Evolutionary conservation across 352 stramenopile genomes (phyloP), one percentile per base, ranked within the genome.

Genomic region (Stramenopiles sp.): DNA sequence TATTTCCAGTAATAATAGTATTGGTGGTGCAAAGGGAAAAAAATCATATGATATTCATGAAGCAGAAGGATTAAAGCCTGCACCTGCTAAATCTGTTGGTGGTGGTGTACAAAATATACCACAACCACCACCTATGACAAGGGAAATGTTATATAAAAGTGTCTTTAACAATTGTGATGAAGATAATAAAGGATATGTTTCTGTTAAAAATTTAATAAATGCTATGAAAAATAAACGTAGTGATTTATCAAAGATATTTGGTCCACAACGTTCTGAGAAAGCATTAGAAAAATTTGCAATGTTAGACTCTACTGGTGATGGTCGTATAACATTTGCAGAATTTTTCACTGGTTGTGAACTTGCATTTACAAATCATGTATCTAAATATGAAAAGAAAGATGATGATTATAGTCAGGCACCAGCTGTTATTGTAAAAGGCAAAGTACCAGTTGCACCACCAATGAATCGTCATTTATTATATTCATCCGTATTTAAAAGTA

Each of bases 221-320:
- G 65, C 65, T 13, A 76, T 76, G 65, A 76, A 76, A 76, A 33
- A 76, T 33, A 76, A 76, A 20, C 65, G 65, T 20, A 76, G 65
- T 20, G 65, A 76, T 7, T 13, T 76, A 1, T 31, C 4, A 1
- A 76, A 76, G 13, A 20, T 76, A 33, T 76, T 76, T 13, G 65
- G 65, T 4, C 65, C 65, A 33, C 65, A 76, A 76, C 65, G 65
- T 7, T 4, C 65, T 76, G 13, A 33, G 4, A 76, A 33, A 20
- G 65, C 65, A 31, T 20, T 76, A 33, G 30, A 76, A 33, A 33
- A 31, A 33, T 76, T 76, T 76, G 4, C 30, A 33, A 13, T 33
- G 4, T 76, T 76, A 13, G 65, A 76, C 13, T 13, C 65, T 33
- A 33, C 30, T 13, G 30, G 65, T 13, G 13, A 31, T 33, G 65